Evolutionary conservation across 169 alveolate genomes (phyloP).

Genomic region (Eimeria maxima): DNA sequence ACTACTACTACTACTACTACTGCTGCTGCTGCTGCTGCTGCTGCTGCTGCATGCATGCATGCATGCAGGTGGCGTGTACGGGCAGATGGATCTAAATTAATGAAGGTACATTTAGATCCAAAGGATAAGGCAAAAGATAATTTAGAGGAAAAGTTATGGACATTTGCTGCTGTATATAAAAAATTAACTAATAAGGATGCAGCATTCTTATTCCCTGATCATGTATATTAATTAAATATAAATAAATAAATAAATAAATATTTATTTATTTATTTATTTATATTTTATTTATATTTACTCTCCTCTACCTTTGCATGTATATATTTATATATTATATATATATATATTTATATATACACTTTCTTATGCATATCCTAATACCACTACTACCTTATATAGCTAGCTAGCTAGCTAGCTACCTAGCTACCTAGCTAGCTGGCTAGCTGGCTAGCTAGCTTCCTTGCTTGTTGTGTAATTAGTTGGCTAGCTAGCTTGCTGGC

Average conservation of each 20-base stretch:
- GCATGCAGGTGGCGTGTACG: slow-evolving; percentile 92
- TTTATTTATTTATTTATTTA: no score
- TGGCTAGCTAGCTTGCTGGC: not conserved
- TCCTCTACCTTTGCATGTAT: no score
- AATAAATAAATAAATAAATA: no score
- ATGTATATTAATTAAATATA: slow-evolving; percentile 18
- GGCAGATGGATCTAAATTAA: slow-evolving; percentile 96
- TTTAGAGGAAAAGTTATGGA: slow-evolving; percentile 96
- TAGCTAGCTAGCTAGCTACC: no score
- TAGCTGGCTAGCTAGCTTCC: not conserved
- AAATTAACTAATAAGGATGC: slow-evolving; percentile 97
- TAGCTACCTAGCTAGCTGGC: not conserved
- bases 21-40: slow-evolving; percentile 12
- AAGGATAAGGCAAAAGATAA: slow-evolving; percentile 97
- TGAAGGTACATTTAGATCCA: slow-evolving; percentile 97
- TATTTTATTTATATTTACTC: no score
- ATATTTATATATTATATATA: no score
- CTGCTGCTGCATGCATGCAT: not conserved
- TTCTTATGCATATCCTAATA: no score
- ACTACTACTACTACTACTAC: no score
- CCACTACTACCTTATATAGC: no score
- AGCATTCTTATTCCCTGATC: slow-evolving; percentile 90
- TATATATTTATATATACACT: no score
- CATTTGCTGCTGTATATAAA: slow-evolving; percentile 97
- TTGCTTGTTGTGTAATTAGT: no score